Evolutionary conservation across 305 asterid species (phyloP), one percentile per base, ranked within the genome.

Genomic region (Rubia tinctorum): DNA sequence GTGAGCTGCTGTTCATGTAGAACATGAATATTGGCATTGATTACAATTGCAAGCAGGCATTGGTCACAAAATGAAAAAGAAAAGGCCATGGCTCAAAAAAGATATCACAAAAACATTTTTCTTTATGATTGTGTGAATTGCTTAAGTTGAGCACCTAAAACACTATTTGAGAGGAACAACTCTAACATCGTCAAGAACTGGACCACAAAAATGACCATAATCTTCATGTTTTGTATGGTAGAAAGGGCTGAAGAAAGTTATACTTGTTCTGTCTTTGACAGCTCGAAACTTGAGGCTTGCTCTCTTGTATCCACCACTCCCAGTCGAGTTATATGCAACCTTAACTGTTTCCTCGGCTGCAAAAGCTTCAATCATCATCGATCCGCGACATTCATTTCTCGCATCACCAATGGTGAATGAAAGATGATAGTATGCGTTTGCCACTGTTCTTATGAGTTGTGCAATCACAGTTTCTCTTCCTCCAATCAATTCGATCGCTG

Each of bases 401-500:
- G 95, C 96, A 44, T 92, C 96, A 6, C 91, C 92, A 7, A 87
- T 61, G 3, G 87, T 79, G 86, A 92, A 92, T 11, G 86, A 75
- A 63, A 92, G 93, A 22, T 59, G 34, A 84, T 92, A 90, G 83
- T 82, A 83, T 77, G 82, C 81, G 11, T 85, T 58, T 7, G 78
- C 37, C 18, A 55, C 58, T 7, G 96, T 92, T 75, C 86, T 77
- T 0, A 90, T 30, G 68, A 74, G 55, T 73, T 92, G 98, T 25
- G 91, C 80, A 45, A 92, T 82, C 76, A 90, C 88, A 2, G 95
- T 88, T 77, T 92, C 97, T 79, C 92, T 84, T 51, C 96, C 97
- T 51, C 95, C 96, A 1, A 92, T 80, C 6, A 90, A 73, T 76
- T 92, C 96, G 66, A 92, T 20, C 3, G 97, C 95, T 53, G 89